Evolutionary conservation across 306 rosid species (phyloP).

Genomic region (Prunus fruticosa): DNA sequence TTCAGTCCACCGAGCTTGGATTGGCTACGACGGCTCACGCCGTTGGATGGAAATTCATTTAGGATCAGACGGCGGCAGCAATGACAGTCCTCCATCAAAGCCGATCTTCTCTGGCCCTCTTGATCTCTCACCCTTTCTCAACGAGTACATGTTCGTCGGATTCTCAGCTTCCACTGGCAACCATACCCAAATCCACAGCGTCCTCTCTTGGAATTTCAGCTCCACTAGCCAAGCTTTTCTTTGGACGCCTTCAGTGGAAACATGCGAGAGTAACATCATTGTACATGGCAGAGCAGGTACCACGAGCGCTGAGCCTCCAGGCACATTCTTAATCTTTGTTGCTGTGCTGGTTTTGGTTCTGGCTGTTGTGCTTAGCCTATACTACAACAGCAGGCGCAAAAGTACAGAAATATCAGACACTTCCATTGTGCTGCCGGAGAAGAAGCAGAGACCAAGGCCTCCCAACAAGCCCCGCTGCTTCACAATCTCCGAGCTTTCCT

Average conservation of each 20-base stretch:
- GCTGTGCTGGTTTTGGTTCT: conserved; percentile 43
- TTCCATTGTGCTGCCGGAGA: conserved; percentile 28
- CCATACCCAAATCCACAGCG: conserved; percentile 64
- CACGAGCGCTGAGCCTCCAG: conserved; percentile 22
- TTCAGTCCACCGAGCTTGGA: conserved; percentile 45
- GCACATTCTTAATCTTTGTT: conserved; percentile 52
- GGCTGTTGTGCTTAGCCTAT: conserved; percentile 36
- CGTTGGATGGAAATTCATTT: conserved; percentile 61
- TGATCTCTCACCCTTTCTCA: conserved; percentile 42
- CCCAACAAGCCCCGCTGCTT: conserved; percentile 66
- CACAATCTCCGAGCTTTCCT: conserved; percentile 43
- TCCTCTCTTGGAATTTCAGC: conserved; percentile 70
- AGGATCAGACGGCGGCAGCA: conserved; percentile 31
- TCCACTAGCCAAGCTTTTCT: conserved; percentile 67
- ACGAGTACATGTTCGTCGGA: conserved; percentile 83
- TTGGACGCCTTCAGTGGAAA: conserved; percentile 49
- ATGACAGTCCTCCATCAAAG: conserved; percentile 32
- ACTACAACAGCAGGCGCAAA: conserved; percentile 35
- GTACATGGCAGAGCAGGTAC: conserved; percentile 21
- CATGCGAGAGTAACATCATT: conserved; percentile 55
- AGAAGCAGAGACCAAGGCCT: conserved; percentile 55
- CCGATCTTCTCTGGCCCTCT: conserved; percentile 49
- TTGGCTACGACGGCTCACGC: conserved; percentile 49
- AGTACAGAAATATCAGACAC: conserved; percentile 22
- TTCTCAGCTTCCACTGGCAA: conserved; percentile 85